These are phyloP conservation scores for Dalbergia cultrata DNA, from an alignment of 306 rosid genomes.

Conservation along the genomic window DNA sequence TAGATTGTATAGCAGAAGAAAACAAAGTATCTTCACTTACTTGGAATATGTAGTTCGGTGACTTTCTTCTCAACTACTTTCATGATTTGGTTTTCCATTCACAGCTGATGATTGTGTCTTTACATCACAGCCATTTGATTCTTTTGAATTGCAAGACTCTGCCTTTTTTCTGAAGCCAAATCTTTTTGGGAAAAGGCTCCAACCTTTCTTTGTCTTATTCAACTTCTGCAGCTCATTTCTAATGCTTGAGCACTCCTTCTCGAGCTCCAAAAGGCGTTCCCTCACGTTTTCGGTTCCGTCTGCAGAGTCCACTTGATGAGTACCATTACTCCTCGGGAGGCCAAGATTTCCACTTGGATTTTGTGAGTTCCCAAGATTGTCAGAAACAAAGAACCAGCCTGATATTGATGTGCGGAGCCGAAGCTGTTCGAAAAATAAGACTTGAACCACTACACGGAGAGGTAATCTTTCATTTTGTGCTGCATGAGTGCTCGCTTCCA, in stretches of 20 bases:
- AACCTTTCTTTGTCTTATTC: slow-evolving; percentile 71
- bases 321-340: slow-evolving; percentile 47
- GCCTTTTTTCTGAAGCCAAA: slow-evolving; percentile 76
- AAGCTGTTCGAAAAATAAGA: slow-evolving; percentile 88
- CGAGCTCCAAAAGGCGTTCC: slow-evolving; percentile 75
- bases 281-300: slow-evolving; percentile 62
- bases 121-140: slow-evolving; percentile 44
- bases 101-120: slow-evolving; percentile 48
- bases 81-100: slow-evolving; percentile 57
- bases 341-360: slow-evolving; percentile 60
- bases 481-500: slow-evolving; percentile 89
- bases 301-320: slow-evolving; percentile 50
- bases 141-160: slow-evolving; percentile 56
- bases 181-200: slow-evolving; percentile 79
- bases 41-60: slow-evolving; percentile 43
- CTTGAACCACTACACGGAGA: slow-evolving; percentile 85
- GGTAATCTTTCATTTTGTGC: slow-evolving; percentile 93
- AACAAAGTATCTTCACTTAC: slow-evolving; percentile 29
- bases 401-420: slow-evolving; percentile 90
- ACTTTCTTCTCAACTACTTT: slow-evolving; percentile 46
- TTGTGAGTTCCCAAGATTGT: slow-evolving; percentile 68
- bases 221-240: slow-evolving; percentile 77
- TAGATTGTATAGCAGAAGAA: slow-evolving; percentile 24
- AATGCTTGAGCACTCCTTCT: slow-evolving; percentile 79
- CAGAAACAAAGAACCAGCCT: slow-evolving; percentile 90